These are phyloP conservation scores for Pisolithus thermaeus DNA, from an alignment of 1,284 basidiomycete genomes.

Conservation along the genomic window DNA sequence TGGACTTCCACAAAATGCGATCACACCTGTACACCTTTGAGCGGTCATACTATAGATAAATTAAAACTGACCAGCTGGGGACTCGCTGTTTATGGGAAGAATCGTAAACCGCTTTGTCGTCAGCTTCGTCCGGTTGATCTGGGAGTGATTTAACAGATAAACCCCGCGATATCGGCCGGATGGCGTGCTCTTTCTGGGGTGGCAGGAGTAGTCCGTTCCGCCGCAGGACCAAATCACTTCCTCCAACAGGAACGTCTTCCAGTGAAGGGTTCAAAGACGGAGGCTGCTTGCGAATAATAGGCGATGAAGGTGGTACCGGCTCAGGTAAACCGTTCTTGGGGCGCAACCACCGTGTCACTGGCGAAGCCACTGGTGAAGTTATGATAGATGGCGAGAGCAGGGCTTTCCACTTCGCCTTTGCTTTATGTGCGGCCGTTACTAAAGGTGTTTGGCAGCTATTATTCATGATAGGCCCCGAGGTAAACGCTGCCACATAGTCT, in stretches of 20 bases:
- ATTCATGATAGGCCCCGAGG: conserved; percentile 18
- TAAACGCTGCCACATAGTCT: conserved; percentile 29
- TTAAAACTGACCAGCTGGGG: conserved; percentile 60
- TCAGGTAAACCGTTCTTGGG: conserved; percentile 17
- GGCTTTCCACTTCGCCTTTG: conserved; percentile 54
- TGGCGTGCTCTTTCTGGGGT: conserved; percentile 24
- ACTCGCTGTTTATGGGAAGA: conserved; percentile 76
- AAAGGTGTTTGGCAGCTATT: conserved; percentile 37
- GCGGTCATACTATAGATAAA: not conserved
- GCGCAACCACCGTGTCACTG: conserved; percentile 27
- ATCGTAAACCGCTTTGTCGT: conserved; percentile 65
- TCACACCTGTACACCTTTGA: conserved; percentile 53
- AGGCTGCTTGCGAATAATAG: conserved; percentile 20
- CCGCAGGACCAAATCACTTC: conserved; percentile 13
- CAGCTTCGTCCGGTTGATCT: conserved; percentile 34
- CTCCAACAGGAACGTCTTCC: conserved; percentile 23
- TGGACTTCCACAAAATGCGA: conserved; percentile 73
- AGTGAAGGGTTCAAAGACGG: conserved; percentile 18
- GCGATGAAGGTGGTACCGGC: conserved; percentile 15
- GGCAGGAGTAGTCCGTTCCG: conserved; percentile 14
- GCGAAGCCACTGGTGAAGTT: conserved; percentile 31
- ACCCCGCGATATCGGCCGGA: conserved; percentile 35
- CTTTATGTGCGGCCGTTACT: conserved; percentile 46
- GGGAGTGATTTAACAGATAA: conserved; percentile 31
- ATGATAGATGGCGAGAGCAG: conserved; percentile 33